Percentiles rank a stretch among this genome's conserved stretches.
phyloP scores from a whole-genome alignment of 2,329 filamentous ascomycete genomes.

The Capronia americana region DNA sequence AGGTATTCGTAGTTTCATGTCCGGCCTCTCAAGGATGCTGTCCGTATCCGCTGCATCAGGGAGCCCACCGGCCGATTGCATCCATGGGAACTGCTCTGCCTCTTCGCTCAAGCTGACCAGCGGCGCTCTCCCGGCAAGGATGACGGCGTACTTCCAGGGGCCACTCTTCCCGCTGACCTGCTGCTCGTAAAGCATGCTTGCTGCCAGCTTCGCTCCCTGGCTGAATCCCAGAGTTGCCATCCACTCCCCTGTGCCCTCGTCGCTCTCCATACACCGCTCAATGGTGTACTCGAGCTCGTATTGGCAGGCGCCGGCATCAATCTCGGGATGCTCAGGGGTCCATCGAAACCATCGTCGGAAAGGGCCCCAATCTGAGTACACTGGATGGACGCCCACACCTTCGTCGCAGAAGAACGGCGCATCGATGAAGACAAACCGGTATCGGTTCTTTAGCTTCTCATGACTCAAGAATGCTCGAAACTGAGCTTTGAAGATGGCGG shows the following conservation, averaged over 20 bases:
- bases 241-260: constrained; percentile 64
- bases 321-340: constrained; percentile 62
- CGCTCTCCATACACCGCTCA: constrained; percentile 58
- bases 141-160: constrained; percentile 65
- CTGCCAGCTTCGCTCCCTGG: constrained; percentile 68
- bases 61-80: constrained; percentile 40
- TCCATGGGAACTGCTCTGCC: constrained; percentile 36
- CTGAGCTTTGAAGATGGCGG: constrained; percentile 71
- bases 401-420: constrained; percentile 67
- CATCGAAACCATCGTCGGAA: constrained; percentile 71
- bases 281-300: constrained; percentile 48
- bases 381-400: constrained; percentile 44
- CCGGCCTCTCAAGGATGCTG: constrained; percentile 42
- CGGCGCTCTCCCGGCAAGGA: constrained; percentile 68
- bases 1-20: constrained; percentile 61
- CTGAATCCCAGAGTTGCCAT: constrained; percentile 70
- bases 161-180: constrained; percentile 53
- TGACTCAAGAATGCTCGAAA: constrained; percentile 62
- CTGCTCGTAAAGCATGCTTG: constrained; percentile 66
- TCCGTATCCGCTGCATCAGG: constrained; percentile 37
- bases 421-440: constrained; percentile 75
- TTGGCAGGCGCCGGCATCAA: constrained; percentile 56
- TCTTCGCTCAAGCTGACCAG: constrained; percentile 50
- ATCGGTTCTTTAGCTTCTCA: constrained; percentile 58
- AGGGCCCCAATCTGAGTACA: constrained; percentile 71